Evolutionary conservation across 2,329 filamentous ascomycete species (phyloP).

Genomic region (Penicillium expansum): DNA sequence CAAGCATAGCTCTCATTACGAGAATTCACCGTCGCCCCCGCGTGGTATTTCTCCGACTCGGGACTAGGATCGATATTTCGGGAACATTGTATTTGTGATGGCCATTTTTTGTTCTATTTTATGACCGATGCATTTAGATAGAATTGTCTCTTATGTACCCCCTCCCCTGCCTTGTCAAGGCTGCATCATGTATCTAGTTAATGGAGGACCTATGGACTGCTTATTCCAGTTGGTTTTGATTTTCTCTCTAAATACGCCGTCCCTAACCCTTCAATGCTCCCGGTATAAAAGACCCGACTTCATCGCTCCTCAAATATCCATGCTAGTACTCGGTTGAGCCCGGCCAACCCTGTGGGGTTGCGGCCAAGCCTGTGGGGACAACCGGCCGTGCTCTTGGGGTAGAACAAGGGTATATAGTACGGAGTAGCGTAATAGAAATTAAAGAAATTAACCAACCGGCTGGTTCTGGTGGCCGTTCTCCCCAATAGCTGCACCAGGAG

Average conservation of each 20-base stretch:
- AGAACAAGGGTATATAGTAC: no score
- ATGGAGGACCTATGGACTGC: not conserved
- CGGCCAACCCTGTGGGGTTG: not conserved
- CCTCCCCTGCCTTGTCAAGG: not conserved
- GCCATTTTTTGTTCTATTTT: not conserved
- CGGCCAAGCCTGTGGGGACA: not conserved
- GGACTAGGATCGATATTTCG: not conserved
- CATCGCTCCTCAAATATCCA: not conserved
- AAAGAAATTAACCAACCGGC: no score
- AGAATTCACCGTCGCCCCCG: not conserved
- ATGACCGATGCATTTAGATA: not conserved
- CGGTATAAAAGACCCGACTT: not conserved
- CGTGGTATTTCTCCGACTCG: not conserved
- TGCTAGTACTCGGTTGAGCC: not conserved
- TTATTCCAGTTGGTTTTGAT: no score
- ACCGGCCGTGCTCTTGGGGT: no score
- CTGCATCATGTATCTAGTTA: not conserved
- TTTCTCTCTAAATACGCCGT: no score
- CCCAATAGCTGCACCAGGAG: no score
- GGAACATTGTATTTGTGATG: not conserved
- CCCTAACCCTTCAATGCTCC: not conserved
- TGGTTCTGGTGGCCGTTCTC: no score
- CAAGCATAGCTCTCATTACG: constrained; percentile 39
- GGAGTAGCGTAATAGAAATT: no score
- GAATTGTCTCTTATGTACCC: not conserved